Evolutionary conservation across 345 rosid species (phyloP).

Genomic region (Hibiscus tridactylites): DNA sequence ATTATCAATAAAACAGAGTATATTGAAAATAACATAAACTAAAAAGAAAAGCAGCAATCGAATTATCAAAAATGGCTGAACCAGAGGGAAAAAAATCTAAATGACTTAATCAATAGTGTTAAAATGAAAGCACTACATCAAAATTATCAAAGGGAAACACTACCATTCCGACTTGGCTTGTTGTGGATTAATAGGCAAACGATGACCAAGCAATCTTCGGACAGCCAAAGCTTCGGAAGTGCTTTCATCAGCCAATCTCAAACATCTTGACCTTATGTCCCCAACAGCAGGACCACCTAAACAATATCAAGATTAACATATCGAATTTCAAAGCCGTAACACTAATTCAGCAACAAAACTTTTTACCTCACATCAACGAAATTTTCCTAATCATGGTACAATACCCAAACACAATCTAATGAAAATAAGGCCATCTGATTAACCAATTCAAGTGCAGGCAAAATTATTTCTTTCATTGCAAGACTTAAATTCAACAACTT

Average conservation of each 20-base stretch:
- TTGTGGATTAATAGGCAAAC: constrained; percentile 51
- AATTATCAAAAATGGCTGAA: constrained; percentile 18
- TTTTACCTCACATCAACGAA: not conserved
- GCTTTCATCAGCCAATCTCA: constrained; percentile 83
- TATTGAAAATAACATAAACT: not conserved
- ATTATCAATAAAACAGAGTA: not conserved
- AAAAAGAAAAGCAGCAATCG: not conserved
- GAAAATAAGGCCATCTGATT: not conserved
- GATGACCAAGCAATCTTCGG: constrained; percentile 79
- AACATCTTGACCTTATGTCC: constrained; percentile 88
- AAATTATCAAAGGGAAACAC: not conserved
- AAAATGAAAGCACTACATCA: not conserved
- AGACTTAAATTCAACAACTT: not conserved
- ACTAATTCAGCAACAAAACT: not conserved
- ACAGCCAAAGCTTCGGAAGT: constrained; percentile 89
- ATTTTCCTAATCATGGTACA: not conserved
- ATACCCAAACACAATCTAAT: not conserved
- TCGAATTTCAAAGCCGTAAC: not conserved
- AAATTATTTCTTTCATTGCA: not conserved
- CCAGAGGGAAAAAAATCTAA: not conserved
- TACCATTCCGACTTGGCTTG: constrained; percentile 89
- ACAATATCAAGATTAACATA: not conserved
- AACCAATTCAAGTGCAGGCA: not conserved
- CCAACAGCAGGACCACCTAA: constrained; percentile 97
- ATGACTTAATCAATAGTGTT: not conserved